Conservation (phyloP, 371 early-diverging fungal genomes). For the Rhizopus sp. region DNA sequence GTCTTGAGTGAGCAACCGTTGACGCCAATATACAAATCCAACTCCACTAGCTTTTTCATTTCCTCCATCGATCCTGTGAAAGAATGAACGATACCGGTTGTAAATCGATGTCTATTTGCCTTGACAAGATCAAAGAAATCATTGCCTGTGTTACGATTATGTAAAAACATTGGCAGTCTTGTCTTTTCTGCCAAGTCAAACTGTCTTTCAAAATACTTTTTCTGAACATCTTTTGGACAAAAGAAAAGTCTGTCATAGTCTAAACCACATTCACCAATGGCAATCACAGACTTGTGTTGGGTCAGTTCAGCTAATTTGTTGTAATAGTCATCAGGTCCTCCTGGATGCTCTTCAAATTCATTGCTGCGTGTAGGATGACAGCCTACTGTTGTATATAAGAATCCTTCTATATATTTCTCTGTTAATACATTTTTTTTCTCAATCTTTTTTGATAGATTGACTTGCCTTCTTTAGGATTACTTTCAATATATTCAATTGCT, state of each 20-base stretch:
- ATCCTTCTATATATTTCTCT: slow-evolving; percentile 13
- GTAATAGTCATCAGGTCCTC: slow-evolving; percentile 67
- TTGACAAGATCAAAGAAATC: slow-evolving; percentile 60
- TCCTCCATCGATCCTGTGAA: slow-evolving; percentile 89
- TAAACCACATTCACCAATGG: slow-evolving; percentile 93
- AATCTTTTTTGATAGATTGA: slow-evolving; percentile 4
- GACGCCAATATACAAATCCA: slow-evolving; percentile 94
- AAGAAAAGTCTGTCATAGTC: slow-evolving; percentile 93
- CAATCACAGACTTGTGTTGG: slow-evolving; percentile 62
- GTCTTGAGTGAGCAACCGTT: slow-evolving; percentile 97
- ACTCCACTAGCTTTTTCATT: slow-evolving; percentile 63
- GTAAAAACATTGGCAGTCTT: slow-evolving; percentile 86
- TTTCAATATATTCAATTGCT: slow-evolving; percentile 57
- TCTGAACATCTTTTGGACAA: slow-evolving; percentile 75
- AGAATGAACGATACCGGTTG: slow-evolving; percentile 93
- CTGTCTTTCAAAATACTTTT: slow-evolving; percentile 76
- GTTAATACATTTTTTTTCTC: not conserved
- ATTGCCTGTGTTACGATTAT: slow-evolving; percentile 79
- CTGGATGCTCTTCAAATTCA: slow-evolving; percentile 64
- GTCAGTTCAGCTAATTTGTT: slow-evolving; percentile 51
- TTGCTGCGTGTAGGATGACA: slow-evolving; percentile 86
- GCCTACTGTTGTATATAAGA: slow-evolving; percentile 80
- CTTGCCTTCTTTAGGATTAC: slow-evolving; percentile 29
- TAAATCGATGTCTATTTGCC: slow-evolving; percentile 65
- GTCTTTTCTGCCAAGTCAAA: slow-evolving; percentile 81